Evolutionary conservation across 305 asterid genomes (phyloP).

Genomic region (Ilex paraguariensis): DNA sequence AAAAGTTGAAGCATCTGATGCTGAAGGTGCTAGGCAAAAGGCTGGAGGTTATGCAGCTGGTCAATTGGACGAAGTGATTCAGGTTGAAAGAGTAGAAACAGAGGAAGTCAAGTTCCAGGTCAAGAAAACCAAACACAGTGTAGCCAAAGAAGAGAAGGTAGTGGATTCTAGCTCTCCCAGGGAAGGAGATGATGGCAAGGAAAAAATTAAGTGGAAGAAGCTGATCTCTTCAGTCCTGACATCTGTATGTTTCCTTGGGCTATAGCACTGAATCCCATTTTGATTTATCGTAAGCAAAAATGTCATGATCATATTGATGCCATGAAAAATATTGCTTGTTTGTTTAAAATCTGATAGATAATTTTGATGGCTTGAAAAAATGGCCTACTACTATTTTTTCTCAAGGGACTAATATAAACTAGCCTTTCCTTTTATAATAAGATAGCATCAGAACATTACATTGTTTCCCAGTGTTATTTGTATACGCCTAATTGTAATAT

Average conservation of each 20-base stretch:
- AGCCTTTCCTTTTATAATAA: too few relatives aligned
- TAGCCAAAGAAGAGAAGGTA: slow-evolving; percentile 22
- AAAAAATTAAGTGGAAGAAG: slow-evolving; percentile 79
- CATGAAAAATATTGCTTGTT: not conserved
- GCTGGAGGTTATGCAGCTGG: slow-evolving; percentile 22
- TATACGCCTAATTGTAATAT: not conserved
- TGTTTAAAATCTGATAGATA: too few relatives aligned
- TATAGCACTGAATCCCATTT: not conserved
- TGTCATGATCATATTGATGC: not conserved
- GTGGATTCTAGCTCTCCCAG: slow-evolving; percentile 18
- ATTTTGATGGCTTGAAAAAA: too few relatives aligned
- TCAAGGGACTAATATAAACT: too few relatives aligned
- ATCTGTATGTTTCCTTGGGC: slow-evolving; percentile 51
- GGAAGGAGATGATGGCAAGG: slow-evolving; percentile 21
- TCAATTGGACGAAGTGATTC: slow-evolving; percentile 38
- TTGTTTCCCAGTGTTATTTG: not conserved
- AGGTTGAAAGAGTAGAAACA: slow-evolving; percentile 26
- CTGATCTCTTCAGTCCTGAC: slow-evolving; percentile 62
- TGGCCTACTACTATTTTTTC: too few relatives aligned
- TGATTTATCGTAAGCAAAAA: not conserved
- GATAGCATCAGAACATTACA: too few relatives aligned
- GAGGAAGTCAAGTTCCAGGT: slow-evolving; percentile 23
- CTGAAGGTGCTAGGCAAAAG: slow-evolving; percentile 24
- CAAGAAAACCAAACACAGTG: slow-evolving; percentile 47
- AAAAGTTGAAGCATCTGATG: slow-evolving; percentile 48